Conservation (phyloP, 345 rosid species). For the Aquilaria sinensis region DNA sequence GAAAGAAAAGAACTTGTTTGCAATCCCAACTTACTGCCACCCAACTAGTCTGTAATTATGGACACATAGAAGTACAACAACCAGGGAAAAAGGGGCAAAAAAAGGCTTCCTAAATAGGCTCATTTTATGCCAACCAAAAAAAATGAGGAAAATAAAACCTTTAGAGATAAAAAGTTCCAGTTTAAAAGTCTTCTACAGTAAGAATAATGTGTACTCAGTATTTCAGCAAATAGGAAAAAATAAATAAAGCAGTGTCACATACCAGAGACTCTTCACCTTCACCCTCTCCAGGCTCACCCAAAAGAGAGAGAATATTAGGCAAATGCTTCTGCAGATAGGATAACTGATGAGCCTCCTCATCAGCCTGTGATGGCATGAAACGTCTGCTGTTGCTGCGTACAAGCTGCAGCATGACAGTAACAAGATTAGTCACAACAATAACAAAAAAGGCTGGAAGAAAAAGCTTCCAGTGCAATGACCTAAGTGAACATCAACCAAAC, state of each 20-base stretch:
- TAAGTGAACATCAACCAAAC: not conserved
- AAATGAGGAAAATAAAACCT: not conserved
- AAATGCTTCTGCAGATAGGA: slow-evolving; percentile 94
- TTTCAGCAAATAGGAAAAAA: slow-evolving; percentile 6
- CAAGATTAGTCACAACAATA: not conserved
- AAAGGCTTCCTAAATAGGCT: too few species aligned
- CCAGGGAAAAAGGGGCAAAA: too few species aligned
- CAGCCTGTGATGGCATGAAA: slow-evolving; percentile 90
- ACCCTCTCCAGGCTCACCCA: slow-evolving; percentile 89
- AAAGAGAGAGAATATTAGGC: slow-evolving; percentile 77
- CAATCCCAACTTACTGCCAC: too few species aligned
- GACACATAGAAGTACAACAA: too few species aligned
- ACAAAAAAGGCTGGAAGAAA: not conserved
- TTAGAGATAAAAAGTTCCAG: not conserved
- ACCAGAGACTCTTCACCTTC: slow-evolving; percentile 92
- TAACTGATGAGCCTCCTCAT: slow-evolving; percentile 97
- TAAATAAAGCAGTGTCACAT: slow-evolving; percentile 18
- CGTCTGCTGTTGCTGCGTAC: slow-evolving; percentile 98
- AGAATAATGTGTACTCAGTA: not conserved
- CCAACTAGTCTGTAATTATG: too few species aligned
- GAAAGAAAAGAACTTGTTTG: too few species aligned
- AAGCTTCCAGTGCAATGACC: not conserved
- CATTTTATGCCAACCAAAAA: not conserved
- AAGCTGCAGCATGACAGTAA: slow-evolving; percentile 48
- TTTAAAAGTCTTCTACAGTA: not conserved